These are phyloP conservation scores for Asterophora lycoperdoides DNA, from an alignment of 768 basidiomycete species.

Conservation along the genomic window DNA sequence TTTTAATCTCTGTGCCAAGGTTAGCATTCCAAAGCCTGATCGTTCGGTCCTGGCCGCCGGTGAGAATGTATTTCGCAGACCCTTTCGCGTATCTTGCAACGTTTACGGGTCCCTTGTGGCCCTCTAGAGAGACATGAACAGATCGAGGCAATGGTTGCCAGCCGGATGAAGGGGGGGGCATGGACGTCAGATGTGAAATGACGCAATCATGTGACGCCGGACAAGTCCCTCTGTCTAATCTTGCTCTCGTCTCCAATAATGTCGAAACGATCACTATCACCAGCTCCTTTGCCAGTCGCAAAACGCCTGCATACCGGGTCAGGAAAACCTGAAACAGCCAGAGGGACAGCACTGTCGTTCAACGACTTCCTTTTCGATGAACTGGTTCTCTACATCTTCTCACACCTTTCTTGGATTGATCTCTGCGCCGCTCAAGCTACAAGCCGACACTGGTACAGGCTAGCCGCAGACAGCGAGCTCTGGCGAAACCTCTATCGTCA, in stretches of 20 bases:
- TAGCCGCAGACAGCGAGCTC: constrained; percentile 66
- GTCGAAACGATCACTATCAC: constrained; percentile 51
- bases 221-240: too few species aligned
- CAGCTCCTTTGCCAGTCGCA: constrained; percentile 45
- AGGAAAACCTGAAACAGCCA: neutral
- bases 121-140: constrained; percentile 57
- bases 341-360: constrained; percentile 34
- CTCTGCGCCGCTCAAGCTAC: constrained; percentile 62
- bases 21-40: constrained; percentile 89
- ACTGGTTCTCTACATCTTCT: constrained; percentile 69
- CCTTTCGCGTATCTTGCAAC: constrained; percentile 91
- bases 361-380: constrained; percentile 68
- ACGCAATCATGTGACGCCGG: neutral
- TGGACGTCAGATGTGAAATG: neutral
- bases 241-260: constrained; percentile 21
- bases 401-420: constrained; percentile 61
- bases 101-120: constrained; percentile 83
- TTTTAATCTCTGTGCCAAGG: constrained; percentile 85
- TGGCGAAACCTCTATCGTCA: constrained; percentile 66
- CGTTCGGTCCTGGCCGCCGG: constrained; percentile 88
- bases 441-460: constrained; percentile 62
- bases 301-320: constrained; percentile 46
- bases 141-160: constrained; percentile 50
- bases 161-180: constrained; percentile 45
- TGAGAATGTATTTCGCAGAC: constrained; percentile 81